Evolutionary conservation across 352 stramenopile species (phyloP).

Genomic region (Thalassiosira gravida): DNA sequence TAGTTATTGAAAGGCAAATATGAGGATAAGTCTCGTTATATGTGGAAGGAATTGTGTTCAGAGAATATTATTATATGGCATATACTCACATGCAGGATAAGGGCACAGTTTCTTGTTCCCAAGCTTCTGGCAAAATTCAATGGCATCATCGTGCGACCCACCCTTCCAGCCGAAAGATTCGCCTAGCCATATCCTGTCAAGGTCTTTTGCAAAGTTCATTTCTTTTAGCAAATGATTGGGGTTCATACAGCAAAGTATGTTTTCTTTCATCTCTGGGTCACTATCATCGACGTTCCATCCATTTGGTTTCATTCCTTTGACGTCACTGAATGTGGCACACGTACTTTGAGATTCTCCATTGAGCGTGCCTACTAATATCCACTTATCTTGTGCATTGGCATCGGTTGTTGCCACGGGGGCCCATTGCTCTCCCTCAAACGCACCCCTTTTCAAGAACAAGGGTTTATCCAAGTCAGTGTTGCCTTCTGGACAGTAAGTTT

Average conservation of each 20-base stretch:
- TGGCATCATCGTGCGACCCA: slow-evolving; percentile 6
- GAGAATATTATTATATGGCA: too few species aligned
- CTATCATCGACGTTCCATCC: too few species aligned
- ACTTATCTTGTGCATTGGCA: slow-evolving; percentile 12
- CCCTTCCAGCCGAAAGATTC: slow-evolving; percentile 17
- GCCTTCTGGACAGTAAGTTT: slow-evolving; percentile 44
- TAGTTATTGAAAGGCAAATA: too few species aligned
- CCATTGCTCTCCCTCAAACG: slow-evolving; percentile 46
- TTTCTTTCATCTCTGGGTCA: too few species aligned
- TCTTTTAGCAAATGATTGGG: too few species aligned
- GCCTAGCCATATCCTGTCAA: slow-evolving; percentile 25
- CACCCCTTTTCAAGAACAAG: slow-evolving; percentile 21
- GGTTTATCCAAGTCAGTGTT: neutral
- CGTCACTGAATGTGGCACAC: slow-evolving; percentile 21
- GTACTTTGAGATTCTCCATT: slow-evolving; percentile 5
- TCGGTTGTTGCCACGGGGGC: slow-evolving; percentile 5
- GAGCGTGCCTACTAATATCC: slow-evolving; percentile 16
- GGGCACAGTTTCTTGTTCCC: slow-evolving; percentile 26
- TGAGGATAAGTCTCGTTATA: too few species aligned
- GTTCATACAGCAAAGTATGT: too few species aligned
- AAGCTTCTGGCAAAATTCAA: slow-evolving; percentile 17
- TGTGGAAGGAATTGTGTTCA: too few species aligned
- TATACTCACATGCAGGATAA: slow-evolving; percentile 10
- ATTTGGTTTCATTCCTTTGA: too few species aligned
- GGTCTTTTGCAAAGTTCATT: too few species aligned